Evolutionary conservation across 306 rosid genomes (phyloP), one percentile per base, ranked within the genome.

Genomic region (Begonia fuchsioides): DNA sequence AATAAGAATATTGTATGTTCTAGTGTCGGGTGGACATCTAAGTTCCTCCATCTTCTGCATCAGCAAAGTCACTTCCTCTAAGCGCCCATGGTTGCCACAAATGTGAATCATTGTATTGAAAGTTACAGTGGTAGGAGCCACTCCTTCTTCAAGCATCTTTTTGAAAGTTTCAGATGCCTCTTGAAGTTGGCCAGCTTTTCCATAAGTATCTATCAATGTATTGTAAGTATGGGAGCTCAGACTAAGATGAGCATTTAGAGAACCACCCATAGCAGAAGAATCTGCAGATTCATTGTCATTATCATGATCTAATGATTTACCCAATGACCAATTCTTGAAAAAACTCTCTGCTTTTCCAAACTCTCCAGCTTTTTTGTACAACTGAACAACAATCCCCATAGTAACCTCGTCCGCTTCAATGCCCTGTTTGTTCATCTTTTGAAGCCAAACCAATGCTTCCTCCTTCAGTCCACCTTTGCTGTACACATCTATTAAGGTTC

Each of bases 381-480:
- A 38, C 55, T 84, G 97, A 67, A 88, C 79, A 7, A 88, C 90
- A 61, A 72, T 88, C 57, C 77, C 95, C 97, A 88, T 72, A 6
- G 95, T 88, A 18, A 88, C 82, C 75, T 88, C 97, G 70, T 88
- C 97, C 10, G 95, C 95, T 38, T 74, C 81, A 77, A 88, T 75
- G 35, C 90, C 82, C 13, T 76, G 76, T 52, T 64, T 66, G 16
- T 62, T 68, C 97, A 88, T 88, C 67, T 63, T 74, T 45, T 75
- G 83, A 20, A 88, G 86, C 95, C 96, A 88, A 39, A 65, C 47
- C 15, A 78, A 71, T 0, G 96, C 93, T 38, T 83, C 80, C 43
- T 78, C 81, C 55, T 67, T 79, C 7, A 64, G 73, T 32, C 95
- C 93, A 10, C 80, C 93, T 72, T 81, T 83, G 64, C 83, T 76